A percentile compares a stretch with the other conserved stretches of the same genome.
phyloP scores from a whole-genome alignment of 257 asterid genomes.

The Ilex aquifolium region DNA sequence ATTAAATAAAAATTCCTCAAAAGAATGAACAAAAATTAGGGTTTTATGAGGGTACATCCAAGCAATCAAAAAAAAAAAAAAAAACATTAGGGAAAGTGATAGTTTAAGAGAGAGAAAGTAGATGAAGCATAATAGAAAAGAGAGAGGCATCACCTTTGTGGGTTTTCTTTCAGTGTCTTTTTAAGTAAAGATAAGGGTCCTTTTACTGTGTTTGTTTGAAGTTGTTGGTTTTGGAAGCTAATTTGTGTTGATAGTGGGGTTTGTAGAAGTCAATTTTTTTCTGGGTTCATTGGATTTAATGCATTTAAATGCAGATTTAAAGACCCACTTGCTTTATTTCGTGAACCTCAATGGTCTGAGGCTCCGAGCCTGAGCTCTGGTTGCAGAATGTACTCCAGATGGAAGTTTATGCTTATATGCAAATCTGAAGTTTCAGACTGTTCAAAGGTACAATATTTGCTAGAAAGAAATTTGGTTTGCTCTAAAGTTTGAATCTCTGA shows the following conservation, averaged over 20 bases:
- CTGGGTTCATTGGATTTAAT: constrained; percentile 7
- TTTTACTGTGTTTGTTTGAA: not conserved
- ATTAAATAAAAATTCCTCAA: no score
- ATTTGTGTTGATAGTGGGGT: constrained; percentile 4
- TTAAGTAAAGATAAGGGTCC: not conserved
- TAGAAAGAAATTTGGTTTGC: not conserved
- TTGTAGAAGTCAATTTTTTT: not conserved
- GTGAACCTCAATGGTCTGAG: not conserved
- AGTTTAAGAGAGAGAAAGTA: no score
- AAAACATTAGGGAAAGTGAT: no score
- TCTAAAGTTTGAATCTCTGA: constrained; percentile 14
- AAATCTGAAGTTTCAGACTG: constrained; percentile 8
- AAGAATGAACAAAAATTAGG: no score
- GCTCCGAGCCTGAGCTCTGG: not conserved
- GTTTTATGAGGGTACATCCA: no score
- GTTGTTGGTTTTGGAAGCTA: constrained; percentile 14
- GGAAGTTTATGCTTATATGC: not conserved
- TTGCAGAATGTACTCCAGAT: not conserved
- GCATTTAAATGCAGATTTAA: constrained; percentile 16
- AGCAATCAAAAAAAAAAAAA: no score
- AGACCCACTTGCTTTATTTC: constrained; percentile 10
- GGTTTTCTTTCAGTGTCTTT: not conserved
- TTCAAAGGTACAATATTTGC: not conserved
- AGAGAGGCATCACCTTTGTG: not conserved
- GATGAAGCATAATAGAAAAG: not conserved